phyloP scores from a whole-genome alignment of 768 basidiomycete genomes.

The Amanita polypyramis region DNA sequence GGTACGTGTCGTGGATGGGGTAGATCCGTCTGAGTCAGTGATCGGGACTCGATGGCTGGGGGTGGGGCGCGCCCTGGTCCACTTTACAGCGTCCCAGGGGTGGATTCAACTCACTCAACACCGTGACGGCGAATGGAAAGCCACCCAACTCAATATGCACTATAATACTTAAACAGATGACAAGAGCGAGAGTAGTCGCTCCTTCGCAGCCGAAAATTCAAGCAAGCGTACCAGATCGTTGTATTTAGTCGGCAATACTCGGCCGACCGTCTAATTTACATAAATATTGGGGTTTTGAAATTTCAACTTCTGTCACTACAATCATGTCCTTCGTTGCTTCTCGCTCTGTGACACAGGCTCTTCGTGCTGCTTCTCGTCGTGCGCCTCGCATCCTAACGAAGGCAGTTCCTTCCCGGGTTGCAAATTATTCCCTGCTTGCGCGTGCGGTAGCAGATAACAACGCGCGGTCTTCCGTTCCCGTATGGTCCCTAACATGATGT shows the following conservation, averaged over 20 bases:
- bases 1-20: no score
- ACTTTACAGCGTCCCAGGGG: no score
- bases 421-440: conserved; percentile 62
- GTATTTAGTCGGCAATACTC: conserved; percentile 14
- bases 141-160: background rate
- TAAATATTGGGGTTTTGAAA: conserved; percentile 12
- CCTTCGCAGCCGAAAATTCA: no score
- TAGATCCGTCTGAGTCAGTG: no score
- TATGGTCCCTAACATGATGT: background rate
- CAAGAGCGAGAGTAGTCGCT: no score
- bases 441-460: conserved; percentile 26
- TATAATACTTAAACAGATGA: background rate
- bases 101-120: no score
- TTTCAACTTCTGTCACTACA: conserved; percentile 8
- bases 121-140: no score
- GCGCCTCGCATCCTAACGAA: conserved; percentile 39
- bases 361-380: conserved; percentile 59
- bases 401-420: conserved; percentile 34
- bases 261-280: conserved; percentile 16
- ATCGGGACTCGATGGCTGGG: no score
- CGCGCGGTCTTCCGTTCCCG: conserved; percentile 1
- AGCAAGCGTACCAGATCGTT: no score
- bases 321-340: conserved; percentile 55
- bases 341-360: conserved; percentile 51
- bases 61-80: no score